A percentile compares a stretch with the other conserved stretches of the same genome.
Evolutionary conservation across 2,329 filamentous ascomycete species (phyloP).

Genomic region (Dryadomyces quercus-mongolicae): DNA sequence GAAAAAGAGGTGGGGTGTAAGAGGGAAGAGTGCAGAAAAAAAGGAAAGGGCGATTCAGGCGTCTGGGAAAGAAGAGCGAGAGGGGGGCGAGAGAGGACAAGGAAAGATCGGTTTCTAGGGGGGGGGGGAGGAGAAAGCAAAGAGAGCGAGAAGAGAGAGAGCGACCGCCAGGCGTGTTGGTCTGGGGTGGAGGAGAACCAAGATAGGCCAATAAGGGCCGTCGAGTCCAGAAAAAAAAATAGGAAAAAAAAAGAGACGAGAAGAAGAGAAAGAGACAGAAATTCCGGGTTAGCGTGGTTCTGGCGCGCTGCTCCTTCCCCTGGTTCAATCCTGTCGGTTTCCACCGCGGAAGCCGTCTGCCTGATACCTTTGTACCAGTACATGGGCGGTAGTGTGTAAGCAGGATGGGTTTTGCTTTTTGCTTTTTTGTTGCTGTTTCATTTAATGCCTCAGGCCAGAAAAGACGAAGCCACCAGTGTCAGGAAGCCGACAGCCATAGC

Average conservation of each 20-base stretch:
- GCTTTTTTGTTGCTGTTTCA: too few relatives aligned
- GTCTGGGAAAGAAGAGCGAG: background rate
- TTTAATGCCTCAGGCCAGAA: too few relatives aligned
- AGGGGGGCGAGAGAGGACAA: conserved; percentile 2
- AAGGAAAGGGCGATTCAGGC: conserved; percentile 1
- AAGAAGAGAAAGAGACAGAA: conserved; percentile 6
- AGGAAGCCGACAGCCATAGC: background rate
- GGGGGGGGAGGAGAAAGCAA: background rate
- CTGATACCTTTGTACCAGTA: background rate
- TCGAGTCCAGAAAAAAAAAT: conserved; percentile 4
- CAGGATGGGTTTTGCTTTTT: background rate
- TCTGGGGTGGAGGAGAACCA: conserved; percentile 1
- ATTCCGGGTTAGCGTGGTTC: conserved; percentile 10
- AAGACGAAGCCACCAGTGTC: too few relatives aligned
- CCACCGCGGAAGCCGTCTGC: background rate
- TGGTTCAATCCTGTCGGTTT: conserved; percentile 2
- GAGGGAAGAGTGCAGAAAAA: background rate
- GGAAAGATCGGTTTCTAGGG: background rate
- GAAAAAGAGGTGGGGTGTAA: background rate
- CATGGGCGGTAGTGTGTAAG: background rate
- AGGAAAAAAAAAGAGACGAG: conserved; percentile 3
- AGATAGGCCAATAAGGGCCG: conserved; percentile 4
- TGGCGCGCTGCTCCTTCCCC: conserved; percentile 9
- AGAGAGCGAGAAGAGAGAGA: conserved; percentile 1
- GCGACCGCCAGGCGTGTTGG: conserved; percentile 1